Percentiles rank a stretch among this genome's conserved stretches.
These are phyloP conservation scores for Carex cristatella DNA, from an alignment of 176 grass and related monocot genomes.

Conservation along the genomic window DNA sequence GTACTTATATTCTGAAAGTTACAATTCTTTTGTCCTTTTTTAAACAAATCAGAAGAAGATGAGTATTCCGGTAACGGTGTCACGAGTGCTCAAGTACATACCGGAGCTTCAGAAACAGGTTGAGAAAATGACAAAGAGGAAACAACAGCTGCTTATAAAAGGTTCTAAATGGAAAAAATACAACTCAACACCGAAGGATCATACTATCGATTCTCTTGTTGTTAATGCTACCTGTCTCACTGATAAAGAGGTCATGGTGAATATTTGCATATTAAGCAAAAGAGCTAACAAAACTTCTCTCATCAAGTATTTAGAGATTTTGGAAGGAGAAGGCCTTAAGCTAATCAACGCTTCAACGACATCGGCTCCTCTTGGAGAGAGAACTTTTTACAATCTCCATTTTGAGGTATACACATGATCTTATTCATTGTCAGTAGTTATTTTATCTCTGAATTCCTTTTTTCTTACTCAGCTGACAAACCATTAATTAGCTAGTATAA, in stretches of 20 bases:
- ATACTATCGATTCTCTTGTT: constrained; percentile 10
- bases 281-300: constrained; percentile 27
- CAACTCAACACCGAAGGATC: neutral
- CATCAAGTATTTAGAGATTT: constrained; percentile 40
- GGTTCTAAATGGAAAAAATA: constrained; percentile 26
- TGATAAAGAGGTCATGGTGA: constrained; percentile 70
- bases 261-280: constrained; percentile 44
- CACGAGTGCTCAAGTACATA: constrained; percentile 66
- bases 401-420: constrained; percentile 46
- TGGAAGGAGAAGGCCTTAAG: constrained; percentile 63
- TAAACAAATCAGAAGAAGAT: constrained; percentile 55
- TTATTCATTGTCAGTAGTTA: neutral
- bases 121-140: constrained; percentile 39
- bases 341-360: constrained; percentile 52
- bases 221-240: constrained; percentile 54
- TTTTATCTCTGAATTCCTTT: neutral
- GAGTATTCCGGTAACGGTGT: constrained; percentile 70
- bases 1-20: neutral
- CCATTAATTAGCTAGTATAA: neutral
- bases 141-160: constrained; percentile 40
- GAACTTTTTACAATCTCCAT: constrained; percentile 67
- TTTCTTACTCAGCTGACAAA: too few species aligned
- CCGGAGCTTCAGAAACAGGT: constrained; percentile 76
- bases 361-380: constrained; percentile 31
- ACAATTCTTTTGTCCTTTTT: neutral